Base-by-base conservation (phyloP, 352 stramenopile genomes). In the Phytophthora pinifolia region DNA sequence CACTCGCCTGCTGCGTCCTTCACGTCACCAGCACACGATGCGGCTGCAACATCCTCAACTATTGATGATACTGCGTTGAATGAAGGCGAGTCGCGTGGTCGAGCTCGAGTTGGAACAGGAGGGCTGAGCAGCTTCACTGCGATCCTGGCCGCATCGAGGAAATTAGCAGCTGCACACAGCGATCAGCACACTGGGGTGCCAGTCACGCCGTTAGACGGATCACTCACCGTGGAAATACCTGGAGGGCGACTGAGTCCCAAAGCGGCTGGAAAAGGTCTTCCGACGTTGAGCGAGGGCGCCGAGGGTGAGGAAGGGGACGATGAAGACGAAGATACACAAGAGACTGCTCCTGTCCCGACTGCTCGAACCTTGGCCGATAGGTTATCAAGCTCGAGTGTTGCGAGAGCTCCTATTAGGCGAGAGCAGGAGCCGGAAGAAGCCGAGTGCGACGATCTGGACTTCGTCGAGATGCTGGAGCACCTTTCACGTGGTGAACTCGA, bases 401-500 rank as follows among this genome's bases (percentile, higher is more conserved):
- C 49, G 4, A 10, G 22, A 6, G 13, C 33, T 22, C 14, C 29
- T 35, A 27, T 20, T 34, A 36, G 6, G 14, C 47, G 55, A 22
- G 44, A 59, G 12, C 43, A 59, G 5, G 41, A 62, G 14, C 34
- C 12, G n/a, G 35, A 59, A 29, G 56, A 53, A 35, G 9, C 9
- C 12, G 46, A 59, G 6, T 41, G 9, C 12, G 41, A 66, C 15
- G 62, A 67, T 10, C 18, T 13, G 6, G 56, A 60, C 22, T 64
- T 70, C n/a, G 18, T n/a, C 9, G 57, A 59, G 25, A 78, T 83
- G 67, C 43, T 83, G 3, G 41, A 65, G 31, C 54, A 74, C 14
- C 42, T 83, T 14, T 55, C 48, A 2, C 62, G 46, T 3, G 67
- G 75, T 39, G 34, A 64, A 31, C 25, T 61, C 6, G 68, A 51